Evolutionary conservation across 2,329 filamentous ascomycete species (phyloP).

Genomic region (Waltergamsia citrina): DNA sequence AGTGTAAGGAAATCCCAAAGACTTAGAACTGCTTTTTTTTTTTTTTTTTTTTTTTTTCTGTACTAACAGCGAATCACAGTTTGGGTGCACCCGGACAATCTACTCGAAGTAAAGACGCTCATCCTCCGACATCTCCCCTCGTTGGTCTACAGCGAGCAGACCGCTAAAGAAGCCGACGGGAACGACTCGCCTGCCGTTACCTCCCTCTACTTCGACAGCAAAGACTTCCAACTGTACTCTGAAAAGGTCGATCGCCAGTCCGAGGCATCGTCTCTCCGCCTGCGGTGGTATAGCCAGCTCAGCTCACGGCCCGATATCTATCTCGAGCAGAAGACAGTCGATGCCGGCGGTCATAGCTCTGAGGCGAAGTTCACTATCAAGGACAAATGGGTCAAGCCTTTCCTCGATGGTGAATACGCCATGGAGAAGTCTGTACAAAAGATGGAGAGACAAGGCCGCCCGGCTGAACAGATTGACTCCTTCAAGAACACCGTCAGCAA

Average conservation of each 20-base stretch:
- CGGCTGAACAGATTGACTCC: conserved; percentile 53
- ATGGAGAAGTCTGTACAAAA: conserved; percentile 88
- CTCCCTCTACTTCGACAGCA: conserved; percentile 91
- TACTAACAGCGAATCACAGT: conserved; percentile 38
- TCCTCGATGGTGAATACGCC: conserved; percentile 78
- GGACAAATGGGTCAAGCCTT: conserved; percentile 84
- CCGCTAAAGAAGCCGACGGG: conserved; percentile 72
- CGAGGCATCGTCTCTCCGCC: conserved; percentile 71
- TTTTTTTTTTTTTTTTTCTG: no score
- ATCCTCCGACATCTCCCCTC: conserved; percentile 86
- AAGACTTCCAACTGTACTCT: conserved; percentile 75
- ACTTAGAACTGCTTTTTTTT: no score
- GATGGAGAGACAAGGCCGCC: conserved; percentile 68
- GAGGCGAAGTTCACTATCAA: conserved; percentile 81
- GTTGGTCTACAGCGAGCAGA: conserved; percentile 84
- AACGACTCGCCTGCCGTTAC: conserved; percentile 84
- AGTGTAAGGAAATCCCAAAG: conserved; percentile 52
- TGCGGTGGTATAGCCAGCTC: conserved; percentile 88
- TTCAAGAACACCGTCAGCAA: conserved; percentile 65
- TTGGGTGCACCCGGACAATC: conserved; percentile 93
- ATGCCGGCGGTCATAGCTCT: conserved; percentile 65
- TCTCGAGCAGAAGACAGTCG: conserved; percentile 82
- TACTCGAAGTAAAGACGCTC: conserved; percentile 93
- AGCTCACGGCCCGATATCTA: conserved; percentile 69
- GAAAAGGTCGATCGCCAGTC: conserved; percentile 70